Evolutionary conservation across 2,329 filamentous ascomycete species (phyloP).

Genomic region (Colletotrichum cereale): DNA sequence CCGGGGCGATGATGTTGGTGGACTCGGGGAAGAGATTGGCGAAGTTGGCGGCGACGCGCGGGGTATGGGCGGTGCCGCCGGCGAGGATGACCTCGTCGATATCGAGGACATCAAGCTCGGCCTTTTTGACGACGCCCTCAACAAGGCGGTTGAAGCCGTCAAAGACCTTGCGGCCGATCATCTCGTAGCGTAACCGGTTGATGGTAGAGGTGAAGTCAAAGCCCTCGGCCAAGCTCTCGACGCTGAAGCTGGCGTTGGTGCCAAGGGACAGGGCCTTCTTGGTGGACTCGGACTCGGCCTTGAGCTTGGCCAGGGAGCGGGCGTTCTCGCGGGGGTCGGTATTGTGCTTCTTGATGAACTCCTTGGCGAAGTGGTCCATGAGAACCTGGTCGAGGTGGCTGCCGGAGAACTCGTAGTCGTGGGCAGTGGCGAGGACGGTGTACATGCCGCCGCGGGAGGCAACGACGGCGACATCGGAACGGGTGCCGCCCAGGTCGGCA

Average conservation of each 20-base stretch:
- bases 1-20: constrained; percentile 84
- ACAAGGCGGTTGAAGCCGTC: constrained; percentile 89
- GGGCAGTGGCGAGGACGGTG: constrained; percentile 90
- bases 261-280: constrained; percentile 94
- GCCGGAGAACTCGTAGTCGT: constrained; percentile 95
- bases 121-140: constrained; percentile 89
- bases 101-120: constrained; percentile 90
- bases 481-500: constrained; percentile 91
- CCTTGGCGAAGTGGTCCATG: constrained; percentile 97
- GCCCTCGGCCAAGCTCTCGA: constrained; percentile 90
- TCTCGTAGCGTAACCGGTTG: constrained; percentile 94
- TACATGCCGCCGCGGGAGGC: constrained; percentile 96
- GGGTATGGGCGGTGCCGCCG: constrained; percentile 92
- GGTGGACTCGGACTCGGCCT: constrained; percentile 88
- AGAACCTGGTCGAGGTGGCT: constrained; percentile 88
- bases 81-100: constrained; percentile 95
- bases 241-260: constrained; percentile 88
- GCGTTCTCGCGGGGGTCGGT: constrained; percentile 86
- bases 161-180: constrained; percentile 87
- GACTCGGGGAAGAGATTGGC: constrained; percentile 82
- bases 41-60: constrained; percentile 88
- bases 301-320: constrained; percentile 89
- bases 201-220: constrained; percentile 92
- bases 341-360: constrained; percentile 98
- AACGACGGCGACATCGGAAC: constrained; percentile 91